Percentiles rank a stretch among this genome's conserved stretches.
Evolutionary conservation across 2,329 filamentous ascomycete species (phyloP).

Genomic region (Calonectria pauciramosa): DNA sequence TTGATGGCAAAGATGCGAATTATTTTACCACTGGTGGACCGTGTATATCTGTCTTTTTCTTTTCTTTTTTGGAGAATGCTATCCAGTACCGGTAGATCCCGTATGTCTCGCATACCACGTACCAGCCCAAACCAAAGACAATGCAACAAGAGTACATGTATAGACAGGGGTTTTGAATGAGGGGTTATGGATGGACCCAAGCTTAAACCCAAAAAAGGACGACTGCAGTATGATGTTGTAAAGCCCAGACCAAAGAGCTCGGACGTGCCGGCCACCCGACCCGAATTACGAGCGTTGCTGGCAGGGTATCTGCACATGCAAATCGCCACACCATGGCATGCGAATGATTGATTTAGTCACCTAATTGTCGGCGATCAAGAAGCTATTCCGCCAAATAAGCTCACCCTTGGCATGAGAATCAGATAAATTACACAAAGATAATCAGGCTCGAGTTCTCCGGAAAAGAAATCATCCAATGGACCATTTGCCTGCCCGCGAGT

Average conservation of each 20-base stretch:
- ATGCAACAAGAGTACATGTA: too few relatives aligned
- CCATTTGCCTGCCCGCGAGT: background rate
- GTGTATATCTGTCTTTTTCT: fast-evolving
- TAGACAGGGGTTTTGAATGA: background rate
- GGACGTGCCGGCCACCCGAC: background rate
- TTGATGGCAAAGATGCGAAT: background rate
- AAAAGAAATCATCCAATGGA: background rate
- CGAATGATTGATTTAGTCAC: background rate
- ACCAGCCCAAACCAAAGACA: background rate
- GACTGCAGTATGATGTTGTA: background rate
- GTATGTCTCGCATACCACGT: background rate
- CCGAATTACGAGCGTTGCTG: background rate
- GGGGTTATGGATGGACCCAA: background rate
- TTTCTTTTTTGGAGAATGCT: too few relatives aligned
- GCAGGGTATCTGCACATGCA: background rate
- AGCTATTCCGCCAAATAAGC: background rate
- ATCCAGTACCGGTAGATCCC: background rate
- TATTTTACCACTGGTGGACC: background rate
- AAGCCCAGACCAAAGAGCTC: background rate
- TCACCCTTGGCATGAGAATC: background rate
- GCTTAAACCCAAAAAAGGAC: background rate
- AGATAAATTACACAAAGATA: background rate
- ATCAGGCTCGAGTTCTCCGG: background rate
- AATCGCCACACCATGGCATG: too few relatives aligned
- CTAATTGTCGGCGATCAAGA: background rate